Evolutionary conservation across 2,329 filamentous ascomycete genomes (phyloP).

Genomic region (Fulvia fulva): DNA sequence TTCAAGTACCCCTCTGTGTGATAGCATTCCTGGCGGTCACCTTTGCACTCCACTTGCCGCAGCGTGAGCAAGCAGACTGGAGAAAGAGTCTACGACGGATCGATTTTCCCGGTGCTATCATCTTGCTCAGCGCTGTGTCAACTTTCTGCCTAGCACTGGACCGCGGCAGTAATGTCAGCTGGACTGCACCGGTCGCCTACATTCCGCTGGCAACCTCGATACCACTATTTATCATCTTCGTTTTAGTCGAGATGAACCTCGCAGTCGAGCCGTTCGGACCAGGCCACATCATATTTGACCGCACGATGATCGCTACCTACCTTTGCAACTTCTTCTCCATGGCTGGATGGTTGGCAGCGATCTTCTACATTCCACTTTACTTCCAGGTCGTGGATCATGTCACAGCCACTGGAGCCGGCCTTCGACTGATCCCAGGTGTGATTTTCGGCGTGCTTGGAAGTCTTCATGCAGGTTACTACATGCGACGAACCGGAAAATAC

Average conservation of each 20-base stretch:
- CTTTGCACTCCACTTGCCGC: conserved; percentile 59
- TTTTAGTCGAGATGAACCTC: conserved; percentile 64
- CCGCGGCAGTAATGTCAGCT: conserved; percentile 67
- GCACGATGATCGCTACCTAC: conserved; percentile 63
- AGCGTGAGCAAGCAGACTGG: conserved; percentile 57
- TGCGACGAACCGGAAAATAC: conserved; percentile 67
- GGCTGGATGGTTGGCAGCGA: conserved; percentile 54
- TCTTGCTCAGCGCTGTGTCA: conserved; percentile 63
- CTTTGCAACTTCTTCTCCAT: conserved; percentile 69
- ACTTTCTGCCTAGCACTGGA: conserved; percentile 67
- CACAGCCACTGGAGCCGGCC: conserved; percentile 60
- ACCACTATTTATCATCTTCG: conserved; percentile 61
- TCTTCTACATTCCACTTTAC: conserved; percentile 75
- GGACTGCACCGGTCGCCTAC: conserved; percentile 58
- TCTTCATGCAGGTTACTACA: conserved; percentile 60
- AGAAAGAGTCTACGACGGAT: conserved; percentile 61
- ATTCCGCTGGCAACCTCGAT: conserved; percentile 54
- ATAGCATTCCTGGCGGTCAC: conserved; percentile 62
- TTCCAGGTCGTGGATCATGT: conserved; percentile 68
- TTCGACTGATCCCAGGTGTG: conserved; percentile 65
- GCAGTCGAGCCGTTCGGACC: conserved; percentile 72
- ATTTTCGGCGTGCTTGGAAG: conserved; percentile 60
- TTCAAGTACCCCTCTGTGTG: conserved; percentile 65
- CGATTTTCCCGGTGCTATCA: conserved; percentile 68
- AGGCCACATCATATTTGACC: conserved; percentile 66